Percentiles rank a stretch among this genome's conserved stretches.
These are phyloP conservation scores for Aureobasidium sp. DNA, from an alignment of 2,329 filamentous ascomycete species.

Conservation along the genomic window DNA sequence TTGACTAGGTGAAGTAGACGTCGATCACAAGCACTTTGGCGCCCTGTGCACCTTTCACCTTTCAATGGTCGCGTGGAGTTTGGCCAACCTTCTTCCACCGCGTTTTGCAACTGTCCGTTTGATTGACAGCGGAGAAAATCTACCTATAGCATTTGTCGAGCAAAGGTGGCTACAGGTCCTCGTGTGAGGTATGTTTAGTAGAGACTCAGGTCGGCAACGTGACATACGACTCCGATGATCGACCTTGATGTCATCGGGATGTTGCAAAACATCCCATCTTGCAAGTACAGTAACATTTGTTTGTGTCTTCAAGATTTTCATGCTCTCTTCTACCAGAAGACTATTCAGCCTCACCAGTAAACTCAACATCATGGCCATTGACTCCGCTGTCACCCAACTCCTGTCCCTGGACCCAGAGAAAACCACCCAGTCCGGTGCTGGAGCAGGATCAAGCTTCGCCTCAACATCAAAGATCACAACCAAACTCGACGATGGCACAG, in stretches of 20 bases:
- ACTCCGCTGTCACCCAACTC: constrained; percentile 55
- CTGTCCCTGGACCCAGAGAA: constrained; percentile 50
- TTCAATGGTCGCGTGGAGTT: not conserved
- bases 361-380: constrained; percentile 43
- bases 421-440: constrained; percentile 53
- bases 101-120: not conserved
- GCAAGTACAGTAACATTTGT: not conserved
- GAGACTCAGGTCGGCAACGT: not conserved
- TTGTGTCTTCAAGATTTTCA: not conserved
- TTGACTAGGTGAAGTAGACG: not conserved
- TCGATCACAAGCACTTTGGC: constrained; percentile 2
- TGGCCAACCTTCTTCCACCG: not conserved
- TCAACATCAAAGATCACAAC: constrained; percentile 56
- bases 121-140: not conserved
- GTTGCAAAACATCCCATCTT: not conserved
- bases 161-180: not conserved
- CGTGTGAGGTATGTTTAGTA: not conserved
- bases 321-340: not conserved
- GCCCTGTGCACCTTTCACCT: not conserved
- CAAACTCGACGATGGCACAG: constrained; percentile 40
- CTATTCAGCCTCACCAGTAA: not conserved
- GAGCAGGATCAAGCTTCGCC: constrained; percentile 53
- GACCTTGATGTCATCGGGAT: not conserved
- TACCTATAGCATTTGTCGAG: not conserved
- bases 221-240: not conserved